Evolutionary conservation across 805 yeast species (phyloP).

Genomic region (Metschnikowia vanudenii): DNA sequence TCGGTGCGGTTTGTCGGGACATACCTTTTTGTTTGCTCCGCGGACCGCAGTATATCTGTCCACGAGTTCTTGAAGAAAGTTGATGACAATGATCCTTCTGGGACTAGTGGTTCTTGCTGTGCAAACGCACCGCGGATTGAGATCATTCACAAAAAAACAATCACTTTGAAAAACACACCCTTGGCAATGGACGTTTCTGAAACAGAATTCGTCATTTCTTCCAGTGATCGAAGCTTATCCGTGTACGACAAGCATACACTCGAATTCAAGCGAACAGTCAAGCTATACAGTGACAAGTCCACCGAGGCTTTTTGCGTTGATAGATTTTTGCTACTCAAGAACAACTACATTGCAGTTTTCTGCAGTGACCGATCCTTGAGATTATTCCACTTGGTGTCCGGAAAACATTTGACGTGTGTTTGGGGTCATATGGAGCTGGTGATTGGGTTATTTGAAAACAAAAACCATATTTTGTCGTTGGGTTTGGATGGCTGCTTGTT

Average conservation of each 20-base stretch:
- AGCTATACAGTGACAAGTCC: conserved; percentile 37
- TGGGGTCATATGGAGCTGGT: conserved; percentile 58
- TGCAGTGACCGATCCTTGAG: conserved; percentile 60
- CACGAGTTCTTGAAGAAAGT: conserved; percentile 37
- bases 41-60: conserved; percentile 59
- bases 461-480: conserved; percentile 38
- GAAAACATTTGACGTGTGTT: conserved; percentile 46
- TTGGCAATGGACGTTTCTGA: conserved; percentile 35
- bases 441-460: conserved; percentile 36
- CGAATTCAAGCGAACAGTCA: conserved; percentile 39
- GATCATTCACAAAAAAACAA: conserved; percentile 42
- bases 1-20: conserved; percentile 32
- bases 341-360: conserved; percentile 38
- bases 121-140: conserved; percentile 3
- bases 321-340: conserved; percentile 31
- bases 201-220: conserved; percentile 48
- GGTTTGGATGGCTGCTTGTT: conserved; percentile 57
- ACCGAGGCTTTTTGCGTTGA: conserved; percentile 48
- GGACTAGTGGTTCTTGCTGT: conserved; percentile 13
- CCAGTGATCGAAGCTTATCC: conserved; percentile 49
- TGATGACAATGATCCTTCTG: too few relatives aligned
- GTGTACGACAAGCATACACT: conserved; percentile 37
- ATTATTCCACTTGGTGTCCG: conserved; percentile 44
- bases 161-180: conserved; percentile 54
- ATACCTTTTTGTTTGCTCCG: conserved; percentile 51